Conservation (phyloP, 305 asterid species). For the Solanum hybrid region DNA sequence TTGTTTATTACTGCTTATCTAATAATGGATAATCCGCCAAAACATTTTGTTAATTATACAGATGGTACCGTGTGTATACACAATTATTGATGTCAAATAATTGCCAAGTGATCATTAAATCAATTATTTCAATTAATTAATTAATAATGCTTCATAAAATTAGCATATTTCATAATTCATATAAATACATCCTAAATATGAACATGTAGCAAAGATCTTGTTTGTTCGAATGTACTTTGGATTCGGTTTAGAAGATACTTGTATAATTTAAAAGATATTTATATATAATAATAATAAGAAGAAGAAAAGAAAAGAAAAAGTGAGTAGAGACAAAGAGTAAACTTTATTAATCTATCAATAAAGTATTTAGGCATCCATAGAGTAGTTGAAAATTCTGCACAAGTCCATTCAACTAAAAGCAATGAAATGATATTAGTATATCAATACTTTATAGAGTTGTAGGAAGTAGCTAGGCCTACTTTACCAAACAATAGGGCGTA, state of each 20-base stretch:
- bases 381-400: neutral
- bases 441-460: neutral
- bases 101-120: neutral
- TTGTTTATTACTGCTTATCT: neutral
- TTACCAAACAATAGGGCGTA: neutral
- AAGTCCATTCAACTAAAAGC: neutral
- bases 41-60: neutral
- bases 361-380: neutral
- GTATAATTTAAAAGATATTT: neutral
- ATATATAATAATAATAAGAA: neutral
- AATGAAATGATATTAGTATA: neutral
- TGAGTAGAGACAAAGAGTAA: neutral
- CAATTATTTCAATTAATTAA: neutral
- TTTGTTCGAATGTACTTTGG: neutral
- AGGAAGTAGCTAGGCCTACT: neutral
- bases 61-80: neutral
- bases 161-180: neutral
- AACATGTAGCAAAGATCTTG: neutral
- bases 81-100: conserved; percentile 2
- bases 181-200: neutral
- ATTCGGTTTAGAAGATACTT: neutral
- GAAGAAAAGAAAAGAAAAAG: neutral
- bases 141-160: neutral
- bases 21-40: neutral
- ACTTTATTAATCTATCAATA: neutral